Evolutionary conservation across 2,329 filamentous ascomycete genomes (phyloP).

Genomic region (Karstenula rhodostoma): DNA sequence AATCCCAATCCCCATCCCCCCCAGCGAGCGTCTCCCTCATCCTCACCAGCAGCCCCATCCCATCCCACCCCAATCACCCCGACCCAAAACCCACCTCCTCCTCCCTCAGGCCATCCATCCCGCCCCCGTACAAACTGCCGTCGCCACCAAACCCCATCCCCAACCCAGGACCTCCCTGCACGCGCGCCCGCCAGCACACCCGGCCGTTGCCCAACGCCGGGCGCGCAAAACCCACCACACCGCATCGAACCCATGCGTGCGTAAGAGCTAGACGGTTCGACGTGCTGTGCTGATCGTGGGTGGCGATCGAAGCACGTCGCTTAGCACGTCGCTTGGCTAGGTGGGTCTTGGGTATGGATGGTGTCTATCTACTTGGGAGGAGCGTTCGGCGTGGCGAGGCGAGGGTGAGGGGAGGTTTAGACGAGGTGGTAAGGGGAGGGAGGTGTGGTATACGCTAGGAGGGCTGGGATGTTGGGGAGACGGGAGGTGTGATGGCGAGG

Average conservation of each 20-base stretch:
- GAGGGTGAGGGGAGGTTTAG: background rate
- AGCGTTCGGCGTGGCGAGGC: background rate
- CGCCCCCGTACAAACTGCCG: background rate
- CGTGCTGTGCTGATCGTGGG: conserved; percentile 10
- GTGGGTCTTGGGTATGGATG: background rate
- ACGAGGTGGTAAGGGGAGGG: background rate
- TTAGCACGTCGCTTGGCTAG: background rate
- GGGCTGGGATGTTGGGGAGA: background rate
- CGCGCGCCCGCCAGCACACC: background rate
- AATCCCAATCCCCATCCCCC: too few relatives aligned
- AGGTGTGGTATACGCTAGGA: background rate
- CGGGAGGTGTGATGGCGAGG: background rate
- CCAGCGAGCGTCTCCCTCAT: too few relatives aligned
- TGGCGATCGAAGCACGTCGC: background rate
- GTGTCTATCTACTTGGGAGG: background rate
- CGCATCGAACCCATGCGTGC: conserved; percentile 5
- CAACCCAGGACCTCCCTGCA: conserved; percentile 12
- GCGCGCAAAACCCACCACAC: background rate
- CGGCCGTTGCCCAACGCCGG: background rate
- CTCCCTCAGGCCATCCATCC: background rate
- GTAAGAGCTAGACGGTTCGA: background rate
- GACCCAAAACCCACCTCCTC: too few relatives aligned
- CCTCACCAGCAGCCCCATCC: too few relatives aligned
- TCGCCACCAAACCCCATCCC: background rate
- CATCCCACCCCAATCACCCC: background rate